Base-by-base conservation (phyloP, 352 stramenopile species). In the Pythium coloratum region DNA sequence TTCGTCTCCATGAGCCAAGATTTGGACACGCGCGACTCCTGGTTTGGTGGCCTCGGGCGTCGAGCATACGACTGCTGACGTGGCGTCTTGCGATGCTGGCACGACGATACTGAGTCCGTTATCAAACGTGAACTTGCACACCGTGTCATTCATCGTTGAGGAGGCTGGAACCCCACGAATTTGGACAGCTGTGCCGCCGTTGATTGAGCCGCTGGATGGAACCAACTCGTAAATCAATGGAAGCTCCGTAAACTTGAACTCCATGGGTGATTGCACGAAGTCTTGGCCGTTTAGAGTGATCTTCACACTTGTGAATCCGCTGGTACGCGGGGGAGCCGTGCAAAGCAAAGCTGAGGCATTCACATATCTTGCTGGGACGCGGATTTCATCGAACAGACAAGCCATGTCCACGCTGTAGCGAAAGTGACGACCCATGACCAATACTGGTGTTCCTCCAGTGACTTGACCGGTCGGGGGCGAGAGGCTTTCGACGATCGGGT, bases 261-360 rank as follows among this genome's bases (percentile, higher is more conserved):
- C 0, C 3, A 12, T 2, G 16, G 73, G 24, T 55, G 56, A 2
- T 40, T 49, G 12, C 54, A 67, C 40, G 49, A 91, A 94, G 46
- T 96, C 69, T 26, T 91, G 75, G 1, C 89, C 85, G 42, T 96
- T 95, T 0, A 85, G 40, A 7, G 82, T 83, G 51, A 96, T 55
- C 12, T 69, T 76, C 18, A 97, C 32, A 9, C 50, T 75, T 1
- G 71, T 71, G 13, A 20, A 13, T 42, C 66, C 76, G 51, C 60
- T 14, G 53, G 32, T 55, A 28, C 87, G 76, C 1, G 54, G 49
- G 63, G 89, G 89, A 12, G 85, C 72, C 8, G 82, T 64, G 33
- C 90, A 97, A 8, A 71, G 66, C 3, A 96, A 71, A 14, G 68
- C 34, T 0, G 84, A 80, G 1, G 74, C 67, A 63, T 91, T 91